Evolutionary conservation across 2,329 filamentous ascomycete species (phyloP), one percentile per base, ranked within the genome.

Genomic region (Penicillium polonicum): DNA sequence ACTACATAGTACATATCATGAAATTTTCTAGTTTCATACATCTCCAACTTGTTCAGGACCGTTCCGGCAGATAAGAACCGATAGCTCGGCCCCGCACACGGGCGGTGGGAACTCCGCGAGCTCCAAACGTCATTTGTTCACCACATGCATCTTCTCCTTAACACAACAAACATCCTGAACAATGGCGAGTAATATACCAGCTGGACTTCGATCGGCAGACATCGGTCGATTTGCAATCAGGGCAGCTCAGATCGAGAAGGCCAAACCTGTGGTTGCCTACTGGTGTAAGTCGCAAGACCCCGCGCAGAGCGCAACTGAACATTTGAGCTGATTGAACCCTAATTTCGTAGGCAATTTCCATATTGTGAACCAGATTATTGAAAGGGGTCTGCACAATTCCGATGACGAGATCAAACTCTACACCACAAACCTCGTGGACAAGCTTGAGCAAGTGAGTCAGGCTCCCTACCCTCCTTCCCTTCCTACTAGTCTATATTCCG

Each of bases 311-410:
- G 39, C 50, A 58, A 45, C 58, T 38, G 33, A 43, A 44, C 42
- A 42, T 39, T 52, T 23, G 44, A 56, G 53, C 55, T 65, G 65
- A 62, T 66, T 25, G 31, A n/a, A 31, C 52, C 41, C 55, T 52
- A 59, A 35, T 45, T 51, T 48, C 6, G 52, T 60, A 94, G 91
- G 90, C 74, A 88, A 95, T 70, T 96, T 94, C 75, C 94, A 91
- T 82, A 90, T 94, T 27, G 89, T 96, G 46, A 92, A 97, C 69
- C 90, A 95, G 71, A 95, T 99, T 65, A 85, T 99, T 15, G 82
- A 84, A 52, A 90, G 88, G 72, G 83, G 86, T 44, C 84, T 97
- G 41, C 93, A 97, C 77, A 88, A 83, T 59, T 79, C 82, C 65
- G 89, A 94, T 72, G 83, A 89, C 63, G 92, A 93, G 70, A 88